Evolutionary conservation across 2,329 filamentous ascomycete genomes (phyloP), one percentile per base, ranked within the genome.

Genomic region (Polytolypa hystricis): DNA sequence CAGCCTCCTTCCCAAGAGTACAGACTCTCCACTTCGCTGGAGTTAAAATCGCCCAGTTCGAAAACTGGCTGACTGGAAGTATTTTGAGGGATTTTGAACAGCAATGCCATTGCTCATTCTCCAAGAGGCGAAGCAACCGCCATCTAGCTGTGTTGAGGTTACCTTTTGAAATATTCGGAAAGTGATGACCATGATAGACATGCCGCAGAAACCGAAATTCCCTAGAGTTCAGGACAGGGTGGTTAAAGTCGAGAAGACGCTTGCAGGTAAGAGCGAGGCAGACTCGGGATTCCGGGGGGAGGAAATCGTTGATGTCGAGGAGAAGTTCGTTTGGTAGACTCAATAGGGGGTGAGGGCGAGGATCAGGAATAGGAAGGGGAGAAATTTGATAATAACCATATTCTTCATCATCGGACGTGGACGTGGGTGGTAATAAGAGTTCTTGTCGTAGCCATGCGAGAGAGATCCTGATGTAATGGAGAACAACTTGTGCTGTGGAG

Each of bases 261-360:
- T 37, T 20, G 26, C 34, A 37, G 25, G 27, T 30, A 6, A 37
- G 34, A 20, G 34, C 27, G 6, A 37, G 34, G 28, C 34, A 37
- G 14, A 20, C 17, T 31, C 25, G 17, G 1, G 28, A 30, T 21
- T 29, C 19, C 17, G 25, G 18, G 17, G 28, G 14, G 8, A 37
- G 35, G 16, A 37, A 27, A n/a, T 9, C 11, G 9, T 30, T 30
- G 35, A 37, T 37, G 5, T 4, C 14, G 5, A 30, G 18, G n/a
- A 37, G 3, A 14, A 37, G 35, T 16, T 37, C 35, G n/a, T 29
- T 16, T 11, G 35, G 35, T 10, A 37, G 28, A n/a, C n/a, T n/a
- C n/a, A n/a, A n/a, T n/a, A n/a, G n/a, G n/a, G n/a, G n/a, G n/a
- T n/a, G n/a, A n/a, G n/a, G n/a, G n/a, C n/a, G n/a, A n/a, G n/a